Conservation (phyloP, 371 early-diverging fungal species). For the Haplosporangium sp. region DNA sequence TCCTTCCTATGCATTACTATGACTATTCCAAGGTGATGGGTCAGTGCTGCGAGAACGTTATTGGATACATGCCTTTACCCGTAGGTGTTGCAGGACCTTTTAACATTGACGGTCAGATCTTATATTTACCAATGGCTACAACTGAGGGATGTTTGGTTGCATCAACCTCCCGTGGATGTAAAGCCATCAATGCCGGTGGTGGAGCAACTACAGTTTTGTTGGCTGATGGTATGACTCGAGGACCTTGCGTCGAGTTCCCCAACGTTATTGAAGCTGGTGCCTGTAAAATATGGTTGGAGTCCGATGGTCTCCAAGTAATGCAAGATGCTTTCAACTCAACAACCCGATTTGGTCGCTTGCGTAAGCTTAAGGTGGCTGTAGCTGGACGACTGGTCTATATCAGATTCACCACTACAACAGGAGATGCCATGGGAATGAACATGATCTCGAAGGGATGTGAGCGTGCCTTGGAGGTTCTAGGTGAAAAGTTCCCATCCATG, state of each 20-base stretch:
- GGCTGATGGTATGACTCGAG: constrained; percentile 95
- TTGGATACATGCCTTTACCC: constrained; percentile 95
- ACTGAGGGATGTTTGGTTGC: constrained; percentile 98
- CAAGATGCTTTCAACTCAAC: constrained; percentile 90
- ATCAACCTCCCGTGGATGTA: constrained; percentile 96
- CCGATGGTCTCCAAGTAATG: constrained; percentile 71
- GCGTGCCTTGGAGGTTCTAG: constrained; percentile 74
- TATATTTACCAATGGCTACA: constrained; percentile 96
- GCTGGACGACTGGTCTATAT: constrained; percentile 89
- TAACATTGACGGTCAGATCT: constrained; percentile 79
- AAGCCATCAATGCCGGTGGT: constrained; percentile 92
- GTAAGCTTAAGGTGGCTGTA: constrained; percentile 84
- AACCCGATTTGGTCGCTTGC: constrained; percentile 88
- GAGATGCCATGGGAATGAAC: constrained; percentile 99
- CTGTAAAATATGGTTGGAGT: constrained; percentile 84
- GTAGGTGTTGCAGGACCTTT: constrained; percentile 94
- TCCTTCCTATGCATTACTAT: constrained; percentile 84
- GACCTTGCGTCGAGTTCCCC: constrained; percentile 92
- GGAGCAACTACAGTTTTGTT: constrained; percentile 90
- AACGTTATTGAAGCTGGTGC: constrained; percentile 73
- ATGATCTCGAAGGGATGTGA: constrained; percentile 98
- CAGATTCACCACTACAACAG: constrained; percentile 92
- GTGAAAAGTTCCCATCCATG: constrained; percentile 79
- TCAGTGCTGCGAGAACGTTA: constrained; percentile 97
- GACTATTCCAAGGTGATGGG: constrained; percentile 92